Base-by-base conservation (phyloP, 2,329 filamentous ascomycete species). In the Epichloe sibirici region DNA sequence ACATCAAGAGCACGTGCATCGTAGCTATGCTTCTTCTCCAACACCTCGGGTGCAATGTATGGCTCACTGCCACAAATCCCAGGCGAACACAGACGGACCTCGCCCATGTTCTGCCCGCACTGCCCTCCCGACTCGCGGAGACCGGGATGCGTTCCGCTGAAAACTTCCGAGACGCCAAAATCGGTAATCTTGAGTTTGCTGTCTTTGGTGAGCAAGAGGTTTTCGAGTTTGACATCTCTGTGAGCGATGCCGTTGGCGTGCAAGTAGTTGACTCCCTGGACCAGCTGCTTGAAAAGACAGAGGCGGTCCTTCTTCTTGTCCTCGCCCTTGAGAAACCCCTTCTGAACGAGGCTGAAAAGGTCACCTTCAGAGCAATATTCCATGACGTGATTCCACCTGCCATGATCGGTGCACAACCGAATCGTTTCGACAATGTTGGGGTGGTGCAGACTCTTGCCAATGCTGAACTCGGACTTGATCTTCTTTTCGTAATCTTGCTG, bases 301-400 rank as follows among this genome's bases (percentile, higher is more conserved):
- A 86, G 72, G 9, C 86, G 83, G 63, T 94, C 88, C 52, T 77
- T 74, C 15, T 77, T 72, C 53, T 83, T 81, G 52, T 86, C 82
- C 6, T 82, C 76, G 3, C 73, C 69, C 53, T 73, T 78, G 57
- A 94, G 79, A 60, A 85, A 84, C 37, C 79, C 78, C 65, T 84
- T 85, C 57, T 83, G 79, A 40, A 94, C 83, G 12, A 95, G 71
- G 56, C 76, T 75, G 65, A 86, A 91, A 5, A 95, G 72, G 63
- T 95, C 90, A 45, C 90, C 89, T 59, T 88, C 81, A 3, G 81
- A 77, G 70, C 90, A 95, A 66, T 87, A 94, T 65, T 95, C 88
- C 90, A 95, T 95, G 52, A 95, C 88, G 65, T 94, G 88, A 65
- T 89, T 90, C 86, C 87, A 94, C 40, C 85, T 82, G 35, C 80